Evolutionary conservation across 1,284 basidiomycete species (phyloP).

Genomic region (Inonotus hispidus): DNA sequence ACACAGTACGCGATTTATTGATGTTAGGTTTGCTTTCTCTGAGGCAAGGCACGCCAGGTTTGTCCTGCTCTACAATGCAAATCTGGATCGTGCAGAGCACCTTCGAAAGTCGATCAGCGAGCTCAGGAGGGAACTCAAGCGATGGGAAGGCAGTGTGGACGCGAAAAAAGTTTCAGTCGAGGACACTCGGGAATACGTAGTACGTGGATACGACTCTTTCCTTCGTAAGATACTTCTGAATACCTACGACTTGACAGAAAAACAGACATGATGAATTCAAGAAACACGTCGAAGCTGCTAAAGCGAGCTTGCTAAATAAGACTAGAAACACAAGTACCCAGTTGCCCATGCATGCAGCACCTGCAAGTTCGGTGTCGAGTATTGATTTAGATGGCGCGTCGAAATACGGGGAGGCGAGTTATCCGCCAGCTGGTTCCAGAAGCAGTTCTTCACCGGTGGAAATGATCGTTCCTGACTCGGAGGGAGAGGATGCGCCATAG

Average conservation of each 20-base stretch:
- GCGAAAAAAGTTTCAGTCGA: constrained; percentile 39
- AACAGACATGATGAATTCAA: constrained; percentile 12
- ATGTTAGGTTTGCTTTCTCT: not conserved
- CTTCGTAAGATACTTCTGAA: not conserved
- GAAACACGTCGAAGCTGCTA: constrained; percentile 11
- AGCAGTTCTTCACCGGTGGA: not conserved
- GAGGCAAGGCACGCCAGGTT: constrained; percentile 39
- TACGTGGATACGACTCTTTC: constrained; percentile 25
- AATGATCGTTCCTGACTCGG: not conserved
- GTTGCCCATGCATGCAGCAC: not conserved
- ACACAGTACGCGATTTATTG: constrained; percentile 38
- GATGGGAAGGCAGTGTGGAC: constrained; percentile 49
- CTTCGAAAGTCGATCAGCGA: constrained; percentile 44
- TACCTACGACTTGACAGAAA: constrained; percentile 1
- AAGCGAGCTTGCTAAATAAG: not conserved
- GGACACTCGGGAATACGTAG: constrained; percentile 44
- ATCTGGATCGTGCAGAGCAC: constrained; percentile 50
- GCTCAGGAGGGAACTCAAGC: constrained; percentile 47
- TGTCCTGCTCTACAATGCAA: constrained; percentile 65
- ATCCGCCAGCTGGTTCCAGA: not conserved
- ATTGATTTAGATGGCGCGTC: no score
- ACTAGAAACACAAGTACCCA: no score
- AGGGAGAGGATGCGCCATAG: not conserved
- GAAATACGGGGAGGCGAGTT: no score
- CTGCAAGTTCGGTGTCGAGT: not conserved